phyloP scores from a whole-genome alignment of 148 eudicot genomes.

The Selenicereus undatus region DNA sequence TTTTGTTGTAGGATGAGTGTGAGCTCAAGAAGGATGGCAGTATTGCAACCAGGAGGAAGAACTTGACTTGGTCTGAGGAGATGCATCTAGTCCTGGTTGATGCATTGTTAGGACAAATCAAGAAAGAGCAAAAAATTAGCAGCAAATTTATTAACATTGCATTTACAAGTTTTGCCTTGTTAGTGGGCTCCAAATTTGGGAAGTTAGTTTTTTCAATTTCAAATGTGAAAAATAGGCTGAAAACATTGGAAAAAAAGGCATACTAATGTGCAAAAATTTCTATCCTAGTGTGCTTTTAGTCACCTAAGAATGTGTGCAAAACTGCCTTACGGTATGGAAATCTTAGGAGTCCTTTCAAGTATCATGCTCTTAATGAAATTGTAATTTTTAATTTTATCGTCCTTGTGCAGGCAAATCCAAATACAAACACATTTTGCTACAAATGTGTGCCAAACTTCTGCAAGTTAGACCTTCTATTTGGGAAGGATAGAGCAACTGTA shows the following conservation, averaged over 20 bases:
- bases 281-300: too few relatives aligned
- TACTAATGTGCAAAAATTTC: too few relatives aligned
- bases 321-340: background rate
- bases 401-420: background rate
- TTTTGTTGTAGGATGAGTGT: background rate
- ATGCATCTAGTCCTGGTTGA: background rate
- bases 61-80: background rate
- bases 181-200: background rate
- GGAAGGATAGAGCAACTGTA: too few relatives aligned
- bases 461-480: background rate
- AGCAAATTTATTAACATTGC: background rate
- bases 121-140: background rate
- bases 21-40: background rate
- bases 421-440: background rate
- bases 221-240: too few relatives aligned
- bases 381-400: background rate
- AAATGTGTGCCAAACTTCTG: background rate
- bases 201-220: background rate
- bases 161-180: background rate
- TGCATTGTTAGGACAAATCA: background rate
- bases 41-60: background rate
- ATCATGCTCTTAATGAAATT: too few relatives aligned
- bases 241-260: background rate
- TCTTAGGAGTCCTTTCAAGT: background rate
- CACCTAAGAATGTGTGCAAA: too few relatives aligned